Evolutionary conservation across 352 stramenopile genomes (phyloP).

Genomic region (Pythium angustatum): DNA sequence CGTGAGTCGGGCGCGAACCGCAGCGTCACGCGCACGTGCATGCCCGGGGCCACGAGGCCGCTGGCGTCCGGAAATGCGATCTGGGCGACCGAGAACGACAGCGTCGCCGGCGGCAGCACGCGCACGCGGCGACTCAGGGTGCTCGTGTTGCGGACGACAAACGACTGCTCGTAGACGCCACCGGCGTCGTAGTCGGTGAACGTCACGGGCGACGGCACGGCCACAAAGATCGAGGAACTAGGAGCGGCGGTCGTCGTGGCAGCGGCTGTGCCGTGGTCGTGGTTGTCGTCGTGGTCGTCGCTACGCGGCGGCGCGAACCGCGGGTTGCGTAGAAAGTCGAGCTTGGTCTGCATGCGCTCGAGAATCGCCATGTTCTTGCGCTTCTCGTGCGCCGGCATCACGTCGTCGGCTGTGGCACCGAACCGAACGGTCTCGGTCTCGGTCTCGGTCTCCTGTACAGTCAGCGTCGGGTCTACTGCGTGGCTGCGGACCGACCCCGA

Average conservation of each 20-base stretch:
- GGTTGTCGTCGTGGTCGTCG: too few relatives aligned
- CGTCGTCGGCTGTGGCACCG: neutral
- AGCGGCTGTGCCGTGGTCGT: neutral
- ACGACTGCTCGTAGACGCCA: slow-evolving; percentile 74
- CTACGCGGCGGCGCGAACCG: slow-evolving; percentile 31
- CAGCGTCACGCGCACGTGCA: slow-evolving; percentile 61
- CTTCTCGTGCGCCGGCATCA: slow-evolving; percentile 59
- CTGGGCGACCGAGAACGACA: slow-evolving; percentile 64
- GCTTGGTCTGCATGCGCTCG: slow-evolving; percentile 75
- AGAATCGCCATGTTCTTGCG: slow-evolving; percentile 71
- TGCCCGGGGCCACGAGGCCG: slow-evolving; percentile 66
- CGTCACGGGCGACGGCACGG: slow-evolving; percentile 52
- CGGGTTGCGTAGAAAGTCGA: slow-evolving; percentile 73
- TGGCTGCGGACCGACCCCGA: neutral
- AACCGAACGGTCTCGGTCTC: neutral
- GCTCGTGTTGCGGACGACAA: slow-evolving; percentile 67
- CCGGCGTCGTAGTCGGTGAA: slow-evolving; percentile 75
- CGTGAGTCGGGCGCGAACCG: slow-evolving; percentile 74
- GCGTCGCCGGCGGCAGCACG: slow-evolving; percentile 58
- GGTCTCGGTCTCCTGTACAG: neutral
- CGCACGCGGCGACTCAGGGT: slow-evolving; percentile 53
- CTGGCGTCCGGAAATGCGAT: slow-evolving; percentile 55
- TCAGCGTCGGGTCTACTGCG: neutral
- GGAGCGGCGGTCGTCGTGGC: too few relatives aligned
- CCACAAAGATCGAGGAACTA: slow-evolving; percentile 52